Conservation (phyloP, 305 asterid species). For the Caryopteris hybrid region DNA sequence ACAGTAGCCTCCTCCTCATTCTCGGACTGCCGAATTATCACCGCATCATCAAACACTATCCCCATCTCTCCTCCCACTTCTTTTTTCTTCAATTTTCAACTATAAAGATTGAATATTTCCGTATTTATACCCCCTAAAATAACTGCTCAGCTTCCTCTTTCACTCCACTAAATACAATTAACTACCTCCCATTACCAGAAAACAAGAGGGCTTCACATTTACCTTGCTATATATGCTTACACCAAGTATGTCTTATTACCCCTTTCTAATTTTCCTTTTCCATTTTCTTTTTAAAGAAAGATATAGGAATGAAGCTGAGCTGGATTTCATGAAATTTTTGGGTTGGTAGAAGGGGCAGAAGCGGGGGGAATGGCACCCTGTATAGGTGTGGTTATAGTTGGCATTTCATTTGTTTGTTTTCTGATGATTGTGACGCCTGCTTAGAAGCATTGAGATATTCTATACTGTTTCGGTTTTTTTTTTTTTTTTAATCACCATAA, state of each 20-base stretch:
- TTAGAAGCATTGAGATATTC: too few species aligned
- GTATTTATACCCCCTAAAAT: too few species aligned
- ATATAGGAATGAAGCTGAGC: too few species aligned
- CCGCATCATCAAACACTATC: slow-evolving; percentile 67
- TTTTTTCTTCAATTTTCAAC: neutral
- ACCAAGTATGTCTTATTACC: too few species aligned
- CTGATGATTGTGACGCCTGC: neutral
- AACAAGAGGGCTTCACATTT: neutral
- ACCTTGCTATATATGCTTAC: neutral
- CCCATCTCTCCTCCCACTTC: slow-evolving; percentile 40
- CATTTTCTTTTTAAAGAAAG: too few species aligned
- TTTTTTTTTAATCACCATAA: too few species aligned
- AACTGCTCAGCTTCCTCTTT: neutral
- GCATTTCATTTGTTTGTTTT: neutral
- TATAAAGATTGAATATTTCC: neutral
- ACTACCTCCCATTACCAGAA: neutral
- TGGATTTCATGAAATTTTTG: too few species aligned
- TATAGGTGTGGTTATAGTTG: neutral
- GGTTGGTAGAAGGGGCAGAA: neutral
- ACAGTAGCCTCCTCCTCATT: slow-evolving; percentile 69
- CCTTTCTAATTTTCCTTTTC: too few species aligned
- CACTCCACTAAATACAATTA: neutral
- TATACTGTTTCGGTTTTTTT: too few species aligned
- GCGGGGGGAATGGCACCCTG: neutral
- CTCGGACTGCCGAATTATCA: slow-evolving; percentile 57